A percentile compares a stretch with the other conserved stretches of the same genome.
phyloP scores from a whole-genome alignment of 345 rosid genomes.

The Hibiscus syriacus region DNA sequence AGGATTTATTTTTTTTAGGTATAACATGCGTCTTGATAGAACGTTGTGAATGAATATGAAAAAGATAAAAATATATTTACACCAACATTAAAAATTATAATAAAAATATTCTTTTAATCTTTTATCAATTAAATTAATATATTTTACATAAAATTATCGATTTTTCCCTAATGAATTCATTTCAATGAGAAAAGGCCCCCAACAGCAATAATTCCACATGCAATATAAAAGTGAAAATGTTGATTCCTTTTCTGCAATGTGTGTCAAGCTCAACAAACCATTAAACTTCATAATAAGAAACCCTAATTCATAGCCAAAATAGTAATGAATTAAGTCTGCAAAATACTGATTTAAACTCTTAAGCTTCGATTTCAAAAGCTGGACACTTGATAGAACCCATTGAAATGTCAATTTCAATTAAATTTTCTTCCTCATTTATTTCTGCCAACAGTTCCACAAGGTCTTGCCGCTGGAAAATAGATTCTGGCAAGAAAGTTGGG shows the following conservation, averaged over 20 bases:
- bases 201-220: neutral
- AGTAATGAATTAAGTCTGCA: neutral
- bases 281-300: neutral
- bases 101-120: no score
- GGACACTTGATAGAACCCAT: conserved; percentile 59
- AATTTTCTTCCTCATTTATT: conserved; percentile 51
- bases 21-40: no score
- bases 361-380: conserved; percentile 24
- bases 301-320: neutral
- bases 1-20: neutral
- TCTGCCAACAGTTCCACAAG: conserved; percentile 40
- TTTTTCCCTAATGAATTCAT: neutral
- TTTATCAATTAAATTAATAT: no score
- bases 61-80: no score
- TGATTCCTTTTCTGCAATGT: neutral
- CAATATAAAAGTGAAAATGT: neutral
- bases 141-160: no score
- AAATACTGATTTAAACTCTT: neutral
- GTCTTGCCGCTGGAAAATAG: conserved; percentile 27
- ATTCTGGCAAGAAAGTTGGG: conserved; percentile 22
- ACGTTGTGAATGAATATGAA: no score
- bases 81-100: no score
- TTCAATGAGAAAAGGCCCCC: neutral
- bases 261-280: conserved; percentile 7
- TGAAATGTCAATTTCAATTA: conserved; percentile 77